Evolutionary conservation across 192 early-diverging fungal species (phyloP).

Genomic region (Coemansia reversa): DNA sequence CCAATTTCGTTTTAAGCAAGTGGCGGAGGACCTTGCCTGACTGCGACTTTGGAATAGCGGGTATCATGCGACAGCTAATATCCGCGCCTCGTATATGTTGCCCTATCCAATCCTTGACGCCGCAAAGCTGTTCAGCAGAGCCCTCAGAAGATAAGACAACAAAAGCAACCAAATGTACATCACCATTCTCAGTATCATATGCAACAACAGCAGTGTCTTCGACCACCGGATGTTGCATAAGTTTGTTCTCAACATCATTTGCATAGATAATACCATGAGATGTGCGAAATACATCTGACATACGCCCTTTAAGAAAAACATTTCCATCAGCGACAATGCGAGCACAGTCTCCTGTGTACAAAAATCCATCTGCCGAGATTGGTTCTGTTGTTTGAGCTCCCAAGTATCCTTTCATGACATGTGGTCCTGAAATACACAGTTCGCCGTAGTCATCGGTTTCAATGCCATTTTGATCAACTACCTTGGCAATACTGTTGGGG

Average conservation of each 20-base stretch:
- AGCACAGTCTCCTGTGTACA: conserved; percentile 80
- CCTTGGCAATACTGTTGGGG: conserved; percentile 34
- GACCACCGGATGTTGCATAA: conserved; percentile 63
- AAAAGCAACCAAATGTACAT: conserved; percentile 11
- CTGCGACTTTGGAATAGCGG: conserved; percentile 23
- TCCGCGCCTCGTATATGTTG: background rate
- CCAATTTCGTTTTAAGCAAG: conserved; percentile 1
- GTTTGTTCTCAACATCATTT: conserved; percentile 72
- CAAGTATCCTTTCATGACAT: conserved; percentile 82
- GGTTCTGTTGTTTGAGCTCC: conserved; percentile 49
- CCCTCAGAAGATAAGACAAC: conserved; percentile 12
- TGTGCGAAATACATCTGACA: conserved; percentile 87
- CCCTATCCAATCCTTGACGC: conserved; percentile 14
- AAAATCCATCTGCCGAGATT: conserved; percentile 69
- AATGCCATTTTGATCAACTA: conserved; percentile 56
- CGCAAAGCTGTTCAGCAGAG: background rate
- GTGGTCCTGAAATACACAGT: conserved; percentile 78
- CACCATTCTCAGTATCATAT: conserved; percentile 8
- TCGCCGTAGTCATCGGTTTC: conserved; percentile 69
- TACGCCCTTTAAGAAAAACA: conserved; percentile 64
- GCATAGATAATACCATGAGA: conserved; percentile 67
- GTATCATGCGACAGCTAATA: conserved; percentile 16
- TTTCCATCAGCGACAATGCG: conserved; percentile 59
- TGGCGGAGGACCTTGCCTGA: conserved; percentile 36
- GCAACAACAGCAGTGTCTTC: conserved; percentile 67